Evolutionary conservation across 768 basidiomycete genomes (phyloP), one percentile per base, ranked within the genome.

Genomic region (Tricholomella constricta): DNA sequence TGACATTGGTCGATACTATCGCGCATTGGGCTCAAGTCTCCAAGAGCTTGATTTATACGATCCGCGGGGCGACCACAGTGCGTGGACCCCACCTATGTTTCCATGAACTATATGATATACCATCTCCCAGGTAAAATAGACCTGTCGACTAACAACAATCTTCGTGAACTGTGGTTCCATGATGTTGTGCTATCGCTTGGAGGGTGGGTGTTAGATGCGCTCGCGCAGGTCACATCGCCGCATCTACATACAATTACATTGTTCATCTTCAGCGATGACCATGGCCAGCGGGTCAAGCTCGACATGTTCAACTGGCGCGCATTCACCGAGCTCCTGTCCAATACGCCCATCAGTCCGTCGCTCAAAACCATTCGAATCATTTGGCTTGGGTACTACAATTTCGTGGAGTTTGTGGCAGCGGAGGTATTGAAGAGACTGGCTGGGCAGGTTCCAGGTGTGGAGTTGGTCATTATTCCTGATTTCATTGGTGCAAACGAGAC

Each of bases 131-230:
- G 23, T n/a, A 43, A 23, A 3, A 45, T 47, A n/a, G 44, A 58
- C 40, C 44, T 54, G 11, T 46, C 48, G 11, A 11, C 26, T 3
- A 50, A 54, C 35, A 38, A 17, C 35, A 51, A 58, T n/a, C 38
- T 58, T 6, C 52, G 48, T 36, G 43, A 36, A 37, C 11, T 58
- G 25, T 58, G 56, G 56, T 58, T 58, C 20, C 52, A 58, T 6
- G 40, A 50, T 36, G 34, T 51, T 10, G 27, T 45, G 5, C 19
- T 43, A 23, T 53, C 44, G 17, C 20, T 23, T 26, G 48, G 48
- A n/a, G 20, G 38, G 6, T 54, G 52, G 52, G 41, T 54, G 14
- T 25, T 31, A n/a, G 36, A 22, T 36, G 26, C 22, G 12, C 52
- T 54, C 3, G 36, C 31, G n/a, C 44, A 40, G 22, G 27, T 57